Percentiles rank a stretch among this genome's conserved stretches.
phyloP scores from a whole-genome alignment of 2,329 filamentous ascomycete species.

The Stagonosporopsis tanaceti region DNA sequence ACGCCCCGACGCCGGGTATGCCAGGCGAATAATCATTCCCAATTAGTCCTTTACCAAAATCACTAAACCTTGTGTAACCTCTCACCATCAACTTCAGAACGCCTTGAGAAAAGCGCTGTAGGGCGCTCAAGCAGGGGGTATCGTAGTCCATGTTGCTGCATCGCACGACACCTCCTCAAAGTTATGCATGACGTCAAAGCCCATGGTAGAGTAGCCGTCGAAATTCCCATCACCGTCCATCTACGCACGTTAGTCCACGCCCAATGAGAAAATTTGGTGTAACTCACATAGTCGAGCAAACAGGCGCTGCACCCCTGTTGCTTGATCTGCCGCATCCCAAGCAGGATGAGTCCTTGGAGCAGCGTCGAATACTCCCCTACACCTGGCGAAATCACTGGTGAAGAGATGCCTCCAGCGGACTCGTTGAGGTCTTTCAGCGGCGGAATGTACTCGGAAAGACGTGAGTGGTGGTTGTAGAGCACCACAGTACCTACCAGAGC shows the following conservation, averaged over 20 bases:
- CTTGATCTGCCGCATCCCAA: slow-evolving; percentile 85
- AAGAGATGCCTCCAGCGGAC: slow-evolving; percentile 77
- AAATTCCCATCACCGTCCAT: slow-evolving; percentile 75
- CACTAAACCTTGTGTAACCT: slow-evolving; percentile 13
- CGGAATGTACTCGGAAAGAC: slow-evolving; percentile 74
- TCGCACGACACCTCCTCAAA: slow-evolving; percentile 83
- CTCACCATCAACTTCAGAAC: slow-evolving; percentile 8
- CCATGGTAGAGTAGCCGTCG: slow-evolving; percentile 79
- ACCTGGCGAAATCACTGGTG: slow-evolving; percentile 75
- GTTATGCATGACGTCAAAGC: slow-evolving; percentile 78
- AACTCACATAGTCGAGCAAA: slow-evolving; percentile 80
- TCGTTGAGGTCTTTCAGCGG: slow-evolving; percentile 67
- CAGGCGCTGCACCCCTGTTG: slow-evolving; percentile 76
- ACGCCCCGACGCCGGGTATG: slow-evolving; percentile 15
- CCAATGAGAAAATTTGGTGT: not conserved
- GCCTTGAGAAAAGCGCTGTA: not conserved
- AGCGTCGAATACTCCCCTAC: slow-evolving; percentile 73
- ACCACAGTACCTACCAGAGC: slow-evolving; percentile 80
- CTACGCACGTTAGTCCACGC: slow-evolving; percentile 54
- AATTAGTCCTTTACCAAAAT: slow-evolving; percentile 5
- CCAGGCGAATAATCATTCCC: slow-evolving; percentile 11
- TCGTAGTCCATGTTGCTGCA: slow-evolving; percentile 67
- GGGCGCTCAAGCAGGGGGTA: slow-evolving; percentile 52
- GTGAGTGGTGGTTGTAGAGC: slow-evolving; percentile 75
- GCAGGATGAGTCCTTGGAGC: slow-evolving; percentile 79